Evolutionary conservation across 495 filamentous ascomycete genomes (phyloP), one percentile per base, ranked within the genome.

Genomic region (Penicillium dipodomyicola): DNA sequence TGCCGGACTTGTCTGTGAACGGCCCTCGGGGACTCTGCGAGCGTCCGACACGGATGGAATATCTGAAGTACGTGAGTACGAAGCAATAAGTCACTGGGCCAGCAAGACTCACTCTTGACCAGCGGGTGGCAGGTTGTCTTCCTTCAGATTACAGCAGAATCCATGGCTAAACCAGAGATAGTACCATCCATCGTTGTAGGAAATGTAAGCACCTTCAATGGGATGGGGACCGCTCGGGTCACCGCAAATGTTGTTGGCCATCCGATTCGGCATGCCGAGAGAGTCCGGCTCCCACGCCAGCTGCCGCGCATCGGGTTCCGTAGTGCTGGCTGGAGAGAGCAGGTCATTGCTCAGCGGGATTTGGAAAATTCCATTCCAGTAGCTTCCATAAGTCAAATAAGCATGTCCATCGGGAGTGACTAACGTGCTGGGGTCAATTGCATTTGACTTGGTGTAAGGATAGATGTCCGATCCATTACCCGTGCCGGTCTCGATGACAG

Each of bases 91-190:
- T 33, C 23, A 39, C 35, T 39, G 2, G 15, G 32, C 32, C 2
- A 19, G 23, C 41, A 29, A 14, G 30, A 55, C 72, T 37, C 87
- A 91, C 77, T 91, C 89, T n/a, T 73, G 72, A 0, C 87, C 87
- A 1, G 73, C 59, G 0, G 77, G 65, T 0, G 86, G 86, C 20
- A 72, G 67, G n/a, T 61, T 59, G 27, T 63, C 61, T 10, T 63
- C 17, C 52, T 79, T 73, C 46, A 84, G 79, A 12, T 81, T 80
- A 63, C 89, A 92, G 74, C 89, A 92, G n/a, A 67, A 62, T 0
- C 89, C 88, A 43, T 80, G 76, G 57, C 82, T 87, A 69, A 81
- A 87, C 75, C 89, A 90, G 0, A 92, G 74, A 63, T 90, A 91
- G 58, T 86, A 90, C 48, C 80, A 90, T 1, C 64, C 72, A 1